These are phyloP conservation scores for Podila verticillata DNA, from an alignment of 192 early-diverging fungal genomes.

Conservation along the genomic window DNA sequence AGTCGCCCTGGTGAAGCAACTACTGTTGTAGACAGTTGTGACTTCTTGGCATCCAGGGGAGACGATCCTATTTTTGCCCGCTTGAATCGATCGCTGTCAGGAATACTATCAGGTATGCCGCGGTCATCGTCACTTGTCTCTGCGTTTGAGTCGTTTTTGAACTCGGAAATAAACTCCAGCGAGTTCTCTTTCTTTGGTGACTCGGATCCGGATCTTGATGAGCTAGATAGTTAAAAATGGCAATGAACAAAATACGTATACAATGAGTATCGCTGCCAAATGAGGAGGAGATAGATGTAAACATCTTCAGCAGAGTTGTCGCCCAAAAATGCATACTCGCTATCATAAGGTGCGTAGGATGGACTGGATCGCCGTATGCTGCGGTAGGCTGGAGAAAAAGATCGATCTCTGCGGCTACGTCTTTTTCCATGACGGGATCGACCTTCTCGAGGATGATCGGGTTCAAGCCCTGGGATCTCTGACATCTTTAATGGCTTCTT, in stretches of 20 bases:
- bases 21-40: not conserved
- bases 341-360: slow-evolving; percentile 26
- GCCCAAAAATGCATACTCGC: not conserved
- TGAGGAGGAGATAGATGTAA: not conserved
- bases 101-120: not conserved
- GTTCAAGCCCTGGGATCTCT: slow-evolving; percentile 23
- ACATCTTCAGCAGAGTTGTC: no score
- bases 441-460: not conserved
- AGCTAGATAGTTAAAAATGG: slow-evolving; percentile 2
- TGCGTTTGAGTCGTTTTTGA: not conserved
- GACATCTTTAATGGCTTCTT: slow-evolving; percentile 38
- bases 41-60: not conserved
- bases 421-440: not conserved
- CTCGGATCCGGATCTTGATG: slow-evolving; percentile 28
- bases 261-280: not conserved
- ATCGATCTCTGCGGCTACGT: slow-evolving; percentile 12
- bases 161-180: slow-evolving; percentile 31
- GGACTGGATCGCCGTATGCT: slow-evolving; percentile 23
- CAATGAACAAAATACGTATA: no score
- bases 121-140: slow-evolving; percentile 2
- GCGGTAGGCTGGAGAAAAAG: slow-evolving; percentile 8
- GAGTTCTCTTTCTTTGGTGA: slow-evolving; percentile 10
- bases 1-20: not conserved
- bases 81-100: not conserved
- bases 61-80: not conserved